Conservation (phyloP, 2,329 filamentous ascomycete genomes). For the Fusarium buharicum region DNA sequence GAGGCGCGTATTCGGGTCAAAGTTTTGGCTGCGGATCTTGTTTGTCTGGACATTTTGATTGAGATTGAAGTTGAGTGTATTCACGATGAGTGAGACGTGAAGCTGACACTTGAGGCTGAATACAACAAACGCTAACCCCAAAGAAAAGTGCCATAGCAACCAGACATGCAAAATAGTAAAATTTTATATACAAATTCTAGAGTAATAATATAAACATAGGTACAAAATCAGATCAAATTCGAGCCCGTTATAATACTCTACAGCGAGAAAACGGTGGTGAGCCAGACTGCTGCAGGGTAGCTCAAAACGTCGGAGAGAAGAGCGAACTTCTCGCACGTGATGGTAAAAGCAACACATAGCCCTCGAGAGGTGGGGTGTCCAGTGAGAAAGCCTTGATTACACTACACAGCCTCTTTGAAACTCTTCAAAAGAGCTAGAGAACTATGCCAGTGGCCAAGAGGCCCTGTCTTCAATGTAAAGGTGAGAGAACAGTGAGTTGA, state of each 20-base stretch:
- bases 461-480: slow-evolving; percentile 52
- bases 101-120: neutral
- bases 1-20: neutral
- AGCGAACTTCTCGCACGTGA: slow-evolving; percentile 37
- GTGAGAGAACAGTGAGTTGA: slow-evolving; percentile 21
- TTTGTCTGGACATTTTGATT: slow-evolving; percentile 32
- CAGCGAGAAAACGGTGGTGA: fast-evolving
- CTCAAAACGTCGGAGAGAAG: slow-evolving; percentile 31
- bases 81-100: neutral
- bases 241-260: fast-evolving
- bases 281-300: slow-evolving; percentile 6
- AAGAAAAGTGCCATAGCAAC: neutral
- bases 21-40: slow-evolving; percentile 29
- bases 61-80: neutral
- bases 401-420: neutral
- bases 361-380: slow-evolving; percentile 21
- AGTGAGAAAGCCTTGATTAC: slow-evolving; percentile 14
- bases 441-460: slow-evolving; percentile 50
- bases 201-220: too few relatives aligned
- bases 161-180: too few relatives aligned
- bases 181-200: neutral
- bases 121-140: neutral
- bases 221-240: neutral
- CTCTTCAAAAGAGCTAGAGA: neutral
- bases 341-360: slow-evolving; percentile 10